Evolutionary conservation across 305 asterid genomes (phyloP).

Genomic region (Euphrasia arctica): DNA sequence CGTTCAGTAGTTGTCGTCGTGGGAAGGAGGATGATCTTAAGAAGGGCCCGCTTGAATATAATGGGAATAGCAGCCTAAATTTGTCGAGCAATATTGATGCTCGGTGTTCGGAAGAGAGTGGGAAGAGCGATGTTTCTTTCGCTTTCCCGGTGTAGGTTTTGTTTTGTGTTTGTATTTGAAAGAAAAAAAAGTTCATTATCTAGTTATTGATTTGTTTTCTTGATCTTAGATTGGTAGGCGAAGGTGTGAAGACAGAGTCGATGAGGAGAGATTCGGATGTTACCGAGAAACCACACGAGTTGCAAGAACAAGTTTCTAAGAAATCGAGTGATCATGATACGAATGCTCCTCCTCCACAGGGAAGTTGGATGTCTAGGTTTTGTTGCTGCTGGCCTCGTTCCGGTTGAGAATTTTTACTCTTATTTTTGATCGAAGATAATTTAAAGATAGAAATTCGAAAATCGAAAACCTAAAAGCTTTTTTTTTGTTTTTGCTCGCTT

Average conservation of each 20-base stretch:
- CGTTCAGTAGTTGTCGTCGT: constrained; percentile 24
- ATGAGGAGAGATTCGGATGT: constrained; percentile 40
- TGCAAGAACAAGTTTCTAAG: constrained; percentile 23
- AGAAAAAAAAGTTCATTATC: neutral
- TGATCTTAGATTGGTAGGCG: constrained; percentile 51
- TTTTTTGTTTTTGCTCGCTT: too few species aligned
- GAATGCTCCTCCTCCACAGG: neutral
- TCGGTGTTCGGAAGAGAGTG: constrained; percentile 65
- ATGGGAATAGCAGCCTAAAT: constrained; percentile 32
- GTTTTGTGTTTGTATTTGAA: neutral
- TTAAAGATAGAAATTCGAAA: too few species aligned
- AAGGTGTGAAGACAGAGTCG: constrained; percentile 37
- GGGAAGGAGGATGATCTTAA: constrained; percentile 30
- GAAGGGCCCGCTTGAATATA: constrained; percentile 29
- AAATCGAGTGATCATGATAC: constrained; percentile 14
- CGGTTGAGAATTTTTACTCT: constrained; percentile 39
- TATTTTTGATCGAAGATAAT: neutral
- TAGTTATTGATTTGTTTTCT: neutral
- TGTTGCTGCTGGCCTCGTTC: constrained; percentile 57
- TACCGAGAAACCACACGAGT: constrained; percentile 28
- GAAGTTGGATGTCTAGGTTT: constrained; percentile 50
- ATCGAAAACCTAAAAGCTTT: too few species aligned
- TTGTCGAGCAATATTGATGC: constrained; percentile 31
- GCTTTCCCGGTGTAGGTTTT: constrained; percentile 89
- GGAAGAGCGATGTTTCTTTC: constrained; percentile 58